Conservation (phyloP, 331 rosid species). For the Malus hybrid region DNA sequence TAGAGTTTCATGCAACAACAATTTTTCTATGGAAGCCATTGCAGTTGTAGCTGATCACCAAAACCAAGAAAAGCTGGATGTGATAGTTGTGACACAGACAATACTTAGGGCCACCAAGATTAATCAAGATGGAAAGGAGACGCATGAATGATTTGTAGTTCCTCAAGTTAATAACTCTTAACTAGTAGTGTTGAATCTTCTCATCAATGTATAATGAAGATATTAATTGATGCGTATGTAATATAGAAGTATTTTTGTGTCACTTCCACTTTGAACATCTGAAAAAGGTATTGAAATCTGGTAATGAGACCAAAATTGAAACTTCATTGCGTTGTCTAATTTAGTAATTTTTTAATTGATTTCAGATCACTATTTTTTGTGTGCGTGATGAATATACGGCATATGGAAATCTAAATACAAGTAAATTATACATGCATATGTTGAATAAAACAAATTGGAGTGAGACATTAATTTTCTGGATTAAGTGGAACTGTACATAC, state of each 20-base stretch:
- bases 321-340: no score
- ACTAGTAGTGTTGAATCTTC: no score
- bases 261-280: not conserved
- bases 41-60: slow-evolving; percentile 20
- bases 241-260: not conserved
- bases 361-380: no score
- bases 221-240: not conserved
- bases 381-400: no score
- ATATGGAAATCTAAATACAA: no score
- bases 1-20: slow-evolving; percentile 52
- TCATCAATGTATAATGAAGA: not conserved
- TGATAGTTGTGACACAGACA: slow-evolving; percentile 1
- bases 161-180: not conserved
- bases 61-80: slow-evolving; percentile 8
- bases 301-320: not conserved
- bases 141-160: not conserved
- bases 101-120: slow-evolving; percentile 34
- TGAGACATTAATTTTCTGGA: no score
- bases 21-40: slow-evolving; percentile 59
- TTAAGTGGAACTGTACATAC: no score
- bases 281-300: not conserved
- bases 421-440: no score
- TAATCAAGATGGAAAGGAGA: not conserved
- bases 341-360: no score
- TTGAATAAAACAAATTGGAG: no score